Evolutionary conservation across 2,329 filamentous ascomycete species (phyloP).

Genomic region (Trichoderma arundinaceum): DNA sequence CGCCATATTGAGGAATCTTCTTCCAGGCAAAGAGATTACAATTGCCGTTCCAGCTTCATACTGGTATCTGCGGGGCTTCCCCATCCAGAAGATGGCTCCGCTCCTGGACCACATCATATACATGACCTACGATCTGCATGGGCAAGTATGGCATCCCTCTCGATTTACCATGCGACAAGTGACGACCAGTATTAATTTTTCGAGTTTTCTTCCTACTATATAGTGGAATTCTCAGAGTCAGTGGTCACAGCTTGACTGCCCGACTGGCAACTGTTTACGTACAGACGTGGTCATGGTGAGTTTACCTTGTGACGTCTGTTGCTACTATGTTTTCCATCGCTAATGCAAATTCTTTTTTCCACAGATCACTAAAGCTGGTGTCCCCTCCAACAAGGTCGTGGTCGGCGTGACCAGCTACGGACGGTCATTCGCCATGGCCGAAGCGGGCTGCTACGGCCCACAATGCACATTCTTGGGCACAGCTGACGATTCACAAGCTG

Average conservation of each 20-base stretch:
- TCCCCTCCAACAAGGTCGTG: constrained; percentile 39
- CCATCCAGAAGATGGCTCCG: constrained; percentile 41
- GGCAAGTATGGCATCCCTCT: constrained; percentile 23
- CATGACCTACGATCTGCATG: constrained; percentile 46
- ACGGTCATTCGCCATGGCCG: constrained; percentile 41
- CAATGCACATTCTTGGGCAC: constrained; percentile 37
- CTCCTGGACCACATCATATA: constrained; percentile 43
- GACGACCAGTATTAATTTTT: not conserved
- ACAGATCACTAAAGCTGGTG: no score
- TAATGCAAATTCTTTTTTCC: no score
- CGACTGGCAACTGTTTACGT: constrained; percentile 44
- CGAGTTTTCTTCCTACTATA: not conserved
- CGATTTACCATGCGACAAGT: not conserved
- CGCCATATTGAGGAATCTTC: constrained; percentile 35
- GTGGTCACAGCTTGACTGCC: constrained; percentile 37
- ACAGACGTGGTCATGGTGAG: constrained; percentile 42
- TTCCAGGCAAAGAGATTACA: constrained; percentile 44
- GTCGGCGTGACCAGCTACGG: constrained; percentile 44
- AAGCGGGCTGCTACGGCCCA: constrained; percentile 34
- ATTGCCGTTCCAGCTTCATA: constrained; percentile 48
- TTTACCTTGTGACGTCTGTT: constrained; percentile 32
- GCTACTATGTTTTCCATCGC: no score
- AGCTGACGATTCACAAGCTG: constrained; percentile 34
- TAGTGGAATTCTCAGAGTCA: constrained; percentile 36
- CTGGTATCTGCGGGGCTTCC: constrained; percentile 48